Base-by-base conservation (phyloP, 2,329 filamentous ascomycete genomes). In the Alternaria sp. region DNA sequence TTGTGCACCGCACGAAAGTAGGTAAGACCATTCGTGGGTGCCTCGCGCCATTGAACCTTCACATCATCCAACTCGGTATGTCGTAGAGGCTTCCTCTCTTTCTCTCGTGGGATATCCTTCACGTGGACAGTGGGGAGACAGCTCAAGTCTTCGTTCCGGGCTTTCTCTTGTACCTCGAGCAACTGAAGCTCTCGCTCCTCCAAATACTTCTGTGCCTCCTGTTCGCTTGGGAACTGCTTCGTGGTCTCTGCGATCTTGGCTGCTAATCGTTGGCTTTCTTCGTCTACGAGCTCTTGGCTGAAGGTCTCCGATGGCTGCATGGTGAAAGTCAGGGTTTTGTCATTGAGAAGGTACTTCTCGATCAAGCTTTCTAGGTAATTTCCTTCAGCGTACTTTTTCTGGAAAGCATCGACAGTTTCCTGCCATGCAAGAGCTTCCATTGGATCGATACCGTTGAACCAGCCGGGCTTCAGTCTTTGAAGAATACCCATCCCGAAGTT, bases 361-460 rank as follows among this genome's bases (percentile, higher is more conserved):
- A 98, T 82, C 51, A 99, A 80, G 1, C 86, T 83, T 73, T 98
- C 93, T 3, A 99, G 82, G 71, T 98, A 98, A 33, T 86, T 86
- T 2, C 88, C 90, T 72, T 91, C 82, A 1, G 88, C 87, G 66
- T 94, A 89, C 69, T 88, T 86, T 1, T 84, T 80, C 78, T 97
- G 90, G 79, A 99, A 99, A 5, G 88, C 88, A 26, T 88, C 82
- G 3, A 98, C 88, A 0, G 92, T 92, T 41, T 95, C 90, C 69
- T 97, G 95, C 92, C 93, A 98, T 2, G 92, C 90, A 34, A 99
- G 82, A 11, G 92, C 89, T 65, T 96, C 89, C 78, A 98, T 96
- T 0, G 95, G 94, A 74, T 98, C 92, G 3, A 93, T 88, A 5
- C 94, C 95, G 56, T 95, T 96, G 79, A 99, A 98, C 95, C 95